These are phyloP conservation scores for Sporothrix mexicana DNA, from an alignment of 2,329 filamentous ascomycete genomes.

Conservation along the genomic window DNA sequence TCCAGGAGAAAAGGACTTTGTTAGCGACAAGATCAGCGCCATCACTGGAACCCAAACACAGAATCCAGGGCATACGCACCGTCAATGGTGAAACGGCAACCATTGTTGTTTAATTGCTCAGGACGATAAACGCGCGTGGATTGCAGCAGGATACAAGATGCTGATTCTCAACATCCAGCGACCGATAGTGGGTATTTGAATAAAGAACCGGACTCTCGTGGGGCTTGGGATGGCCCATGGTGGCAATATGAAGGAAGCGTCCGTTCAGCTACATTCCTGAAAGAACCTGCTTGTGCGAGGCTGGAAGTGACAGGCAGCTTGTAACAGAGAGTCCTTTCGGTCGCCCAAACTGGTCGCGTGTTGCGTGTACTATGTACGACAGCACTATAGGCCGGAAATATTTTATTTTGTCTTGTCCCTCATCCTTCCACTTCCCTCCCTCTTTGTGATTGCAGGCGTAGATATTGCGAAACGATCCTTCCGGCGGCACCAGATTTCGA, in stretches of 20 bases:
- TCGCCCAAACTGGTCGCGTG: conserved; percentile 1
- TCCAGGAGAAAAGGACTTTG: background rate
- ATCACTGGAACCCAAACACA: no score
- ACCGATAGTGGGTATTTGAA: no score
- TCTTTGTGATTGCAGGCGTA: conserved; percentile 3
- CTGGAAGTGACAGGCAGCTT: background rate
- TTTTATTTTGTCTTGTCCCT: background rate
- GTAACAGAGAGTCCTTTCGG: background rate
- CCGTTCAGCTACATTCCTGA: background rate
- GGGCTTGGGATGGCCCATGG: background rate
- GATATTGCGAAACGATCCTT: conserved; percentile 15
- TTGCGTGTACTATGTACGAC: conserved; percentile 3
- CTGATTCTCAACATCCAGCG: no score
- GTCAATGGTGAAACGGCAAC: no score
- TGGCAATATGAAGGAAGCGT: background rate
- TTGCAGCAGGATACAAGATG: no score
- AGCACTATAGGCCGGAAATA: background rate
- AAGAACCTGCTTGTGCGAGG: background rate
- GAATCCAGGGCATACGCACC: background rate
- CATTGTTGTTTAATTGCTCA: background rate
- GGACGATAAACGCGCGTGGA: no score
- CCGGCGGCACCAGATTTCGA: background rate
- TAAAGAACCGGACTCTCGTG: background rate
- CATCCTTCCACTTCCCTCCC: background rate
- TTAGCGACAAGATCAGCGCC: no score